Evolutionary conservation across 2,329 filamentous ascomycete genomes (phyloP).

Genomic region (Calonectria naviculata): DNA sequence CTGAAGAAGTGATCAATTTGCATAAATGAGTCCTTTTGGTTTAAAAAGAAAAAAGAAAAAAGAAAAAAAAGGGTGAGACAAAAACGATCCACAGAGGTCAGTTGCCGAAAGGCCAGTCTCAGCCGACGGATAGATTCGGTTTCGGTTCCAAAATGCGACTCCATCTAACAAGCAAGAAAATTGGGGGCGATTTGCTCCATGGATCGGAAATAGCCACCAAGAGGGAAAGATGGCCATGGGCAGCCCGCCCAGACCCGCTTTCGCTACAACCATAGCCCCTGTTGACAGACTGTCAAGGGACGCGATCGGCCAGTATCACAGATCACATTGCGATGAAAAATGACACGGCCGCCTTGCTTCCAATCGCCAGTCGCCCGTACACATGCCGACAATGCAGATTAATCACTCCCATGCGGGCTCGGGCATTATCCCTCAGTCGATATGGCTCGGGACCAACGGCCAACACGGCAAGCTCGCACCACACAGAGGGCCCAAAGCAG

Average conservation of each 20-base stretch:
- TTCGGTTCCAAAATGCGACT: neutral
- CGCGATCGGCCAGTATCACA: neutral
- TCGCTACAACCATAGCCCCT: neutral
- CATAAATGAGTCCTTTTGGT: neutral
- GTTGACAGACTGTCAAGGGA: slow-evolving; percentile 4
- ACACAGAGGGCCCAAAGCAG: neutral
- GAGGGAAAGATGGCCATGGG: neutral
- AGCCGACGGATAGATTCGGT: neutral
- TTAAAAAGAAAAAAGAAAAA: too few relatives aligned
- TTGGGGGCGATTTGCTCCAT: neutral
- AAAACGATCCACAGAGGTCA: neutral
- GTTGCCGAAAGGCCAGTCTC: neutral
- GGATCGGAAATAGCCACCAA: neutral
- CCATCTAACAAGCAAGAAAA: neutral
- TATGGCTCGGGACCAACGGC: neutral
- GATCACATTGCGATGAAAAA: neutral
- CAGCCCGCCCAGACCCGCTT: neutral
- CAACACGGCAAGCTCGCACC: neutral
- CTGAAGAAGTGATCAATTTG: neutral
- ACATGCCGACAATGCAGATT: too few relatives aligned
- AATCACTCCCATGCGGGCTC: neutral
- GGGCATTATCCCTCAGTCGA: neutral
- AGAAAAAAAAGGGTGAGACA: neutral
- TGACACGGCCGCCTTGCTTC: neutral
- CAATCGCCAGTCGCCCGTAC: neutral